These are phyloP conservation scores for Penstemon barbatus DNA, from an alignment of 257 asterid genomes.

Conservation along the genomic window DNA sequence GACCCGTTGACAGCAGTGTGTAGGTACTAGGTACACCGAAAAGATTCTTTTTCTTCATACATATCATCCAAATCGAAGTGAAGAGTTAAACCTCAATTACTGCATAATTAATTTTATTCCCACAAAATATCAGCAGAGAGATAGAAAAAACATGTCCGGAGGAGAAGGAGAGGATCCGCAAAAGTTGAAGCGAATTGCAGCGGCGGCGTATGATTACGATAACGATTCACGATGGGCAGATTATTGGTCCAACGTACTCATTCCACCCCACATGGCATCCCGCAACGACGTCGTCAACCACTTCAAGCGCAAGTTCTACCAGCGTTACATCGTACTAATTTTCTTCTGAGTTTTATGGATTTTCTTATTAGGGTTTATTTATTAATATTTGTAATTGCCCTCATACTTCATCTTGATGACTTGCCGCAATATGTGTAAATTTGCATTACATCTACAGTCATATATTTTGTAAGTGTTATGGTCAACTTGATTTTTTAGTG, in stretches of 20 bases:
- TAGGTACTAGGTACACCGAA: too few relatives aligned
- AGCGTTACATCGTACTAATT: conserved; percentile 68
- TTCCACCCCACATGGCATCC: conserved; percentile 86
- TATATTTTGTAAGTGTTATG: background rate
- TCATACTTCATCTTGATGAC: conserved; percentile 3
- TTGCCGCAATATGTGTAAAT: background rate
- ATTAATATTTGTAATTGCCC: background rate
- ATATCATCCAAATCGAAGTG: too few relatives aligned
- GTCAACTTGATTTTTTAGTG: background rate
- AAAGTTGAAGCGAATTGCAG: conserved; percentile 76
- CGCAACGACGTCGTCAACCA: conserved; percentile 78
- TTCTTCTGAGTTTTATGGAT: background rate
- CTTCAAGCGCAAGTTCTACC: conserved; percentile 95
- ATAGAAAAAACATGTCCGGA: conserved; percentile 49
- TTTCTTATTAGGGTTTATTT: background rate
- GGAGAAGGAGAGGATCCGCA: conserved; percentile 77
- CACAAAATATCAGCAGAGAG: background rate
- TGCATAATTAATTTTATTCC: too few relatives aligned
- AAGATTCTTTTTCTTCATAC: too few relatives aligned
- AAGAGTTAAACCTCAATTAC: too few relatives aligned
- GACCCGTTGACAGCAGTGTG: too few relatives aligned
- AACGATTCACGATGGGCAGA: conserved; percentile 85
- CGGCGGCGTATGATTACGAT: conserved; percentile 86
- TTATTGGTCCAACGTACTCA: conserved; percentile 90
- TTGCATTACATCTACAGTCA: background rate